Conservation (phyloP, 805 yeast genomes). For the Jamesozyma rosinii region DNA sequence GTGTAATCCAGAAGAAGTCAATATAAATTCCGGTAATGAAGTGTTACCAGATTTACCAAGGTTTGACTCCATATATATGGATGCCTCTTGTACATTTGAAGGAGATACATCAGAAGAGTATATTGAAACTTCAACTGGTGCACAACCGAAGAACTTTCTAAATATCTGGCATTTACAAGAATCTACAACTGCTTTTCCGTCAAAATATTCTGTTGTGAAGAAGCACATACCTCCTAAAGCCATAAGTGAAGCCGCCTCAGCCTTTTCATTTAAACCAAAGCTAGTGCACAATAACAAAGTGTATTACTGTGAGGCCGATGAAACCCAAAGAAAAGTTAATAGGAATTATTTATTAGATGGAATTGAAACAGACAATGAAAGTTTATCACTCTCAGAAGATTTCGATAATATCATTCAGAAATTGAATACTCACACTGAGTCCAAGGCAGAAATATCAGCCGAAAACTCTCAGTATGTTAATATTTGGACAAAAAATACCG, state of each 20-base stretch:
- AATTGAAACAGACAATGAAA: background rate
- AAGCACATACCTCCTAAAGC: background rate
- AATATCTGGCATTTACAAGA: slow-evolving; percentile 30
- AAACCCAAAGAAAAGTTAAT: background rate
- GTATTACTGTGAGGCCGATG: slow-evolving; percentile 1
- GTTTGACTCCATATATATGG: slow-evolving; percentile 17
- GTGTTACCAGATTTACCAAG: slow-evolving; percentile 11
- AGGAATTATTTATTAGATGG: background rate
- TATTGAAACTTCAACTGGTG: slow-evolving; percentile 11
- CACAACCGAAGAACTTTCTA: slow-evolving; percentile 19
- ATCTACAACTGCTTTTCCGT: background rate
- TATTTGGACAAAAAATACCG: slow-evolving; percentile 5
- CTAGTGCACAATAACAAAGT: slow-evolving; percentile 7
- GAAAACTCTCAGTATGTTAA: slow-evolving; percentile 2
- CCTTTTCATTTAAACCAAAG: slow-evolving; percentile 8
- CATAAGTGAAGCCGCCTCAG: background rate
- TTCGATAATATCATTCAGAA: slow-evolving; percentile 5
- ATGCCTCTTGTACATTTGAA: slow-evolving; percentile 21
- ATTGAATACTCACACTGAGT: slow-evolving; percentile 1
- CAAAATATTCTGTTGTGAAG: background rate
- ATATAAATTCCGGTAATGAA: background rate
- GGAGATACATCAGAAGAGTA: slow-evolving; percentile 20
- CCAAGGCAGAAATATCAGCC: background rate
- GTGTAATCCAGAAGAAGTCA: background rate
- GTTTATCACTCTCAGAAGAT: slow-evolving; percentile 5